A percentile compares a stretch with the other conserved stretches of the same genome.
These are phyloP conservation scores for Psidium guajava DNA, from an alignment of 345 rosid species.

Conservation along the genomic window DNA sequence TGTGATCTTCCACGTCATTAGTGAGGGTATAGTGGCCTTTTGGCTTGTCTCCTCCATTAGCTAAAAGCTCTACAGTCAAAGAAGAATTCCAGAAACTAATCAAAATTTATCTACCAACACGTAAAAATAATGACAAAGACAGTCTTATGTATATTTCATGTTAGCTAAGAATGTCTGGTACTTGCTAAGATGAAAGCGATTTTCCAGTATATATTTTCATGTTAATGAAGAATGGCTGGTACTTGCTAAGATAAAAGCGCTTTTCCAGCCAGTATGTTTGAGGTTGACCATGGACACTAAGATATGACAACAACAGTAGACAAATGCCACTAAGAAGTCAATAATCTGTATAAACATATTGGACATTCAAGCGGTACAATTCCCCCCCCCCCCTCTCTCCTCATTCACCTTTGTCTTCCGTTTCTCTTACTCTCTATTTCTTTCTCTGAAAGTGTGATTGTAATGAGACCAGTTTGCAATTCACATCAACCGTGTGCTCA, in stretches of 20 bases:
- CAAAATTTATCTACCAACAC: neutral
- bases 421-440: neutral
- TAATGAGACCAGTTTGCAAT: neutral
- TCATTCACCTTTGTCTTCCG: neutral
- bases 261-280: neutral
- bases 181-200: neutral
- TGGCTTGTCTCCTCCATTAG: slow-evolving; percentile 23
- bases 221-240: neutral
- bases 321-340: neutral
- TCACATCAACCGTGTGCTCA: neutral
- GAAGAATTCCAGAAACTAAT: slow-evolving; percentile 1
- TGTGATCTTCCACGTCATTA: slow-evolving; percentile 31
- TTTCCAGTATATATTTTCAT: neutral
- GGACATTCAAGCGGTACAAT: neutral
- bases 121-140: neutral
- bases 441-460: neutral
- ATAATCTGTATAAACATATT: neutral
- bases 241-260: neutral
- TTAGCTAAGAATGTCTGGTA: neutral
- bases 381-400: neutral
- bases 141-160: neutral
- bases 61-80: slow-evolving; percentile 17
- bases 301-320: neutral
- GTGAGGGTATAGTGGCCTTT: slow-evolving; percentile 44
- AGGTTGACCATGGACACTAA: neutral